Base-by-base conservation (phyloP, 2,329 filamentous ascomycete species). In the Fusarium abutilonis region DNA sequence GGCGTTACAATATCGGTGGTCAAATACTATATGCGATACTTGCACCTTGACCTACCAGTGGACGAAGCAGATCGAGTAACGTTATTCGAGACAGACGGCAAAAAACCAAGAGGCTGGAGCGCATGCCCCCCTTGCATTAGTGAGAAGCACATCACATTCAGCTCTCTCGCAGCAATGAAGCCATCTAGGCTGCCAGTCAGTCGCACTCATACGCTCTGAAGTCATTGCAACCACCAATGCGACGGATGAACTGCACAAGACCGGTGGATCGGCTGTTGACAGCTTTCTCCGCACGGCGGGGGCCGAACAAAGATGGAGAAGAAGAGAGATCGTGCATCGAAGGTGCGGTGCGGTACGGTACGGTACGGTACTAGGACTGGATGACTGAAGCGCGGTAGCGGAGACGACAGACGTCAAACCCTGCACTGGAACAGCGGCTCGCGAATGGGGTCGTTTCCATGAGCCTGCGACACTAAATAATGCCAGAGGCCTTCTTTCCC, bases 401-500 rank as follows among this genome's bases (percentile, higher is more conserved):
- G 63, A 61, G 63, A 50, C 52, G 43, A 64, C 43, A 61, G 46
- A 63, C 50, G 48, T 63, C 56, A 58, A 61, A 65, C 67, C 67
- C 67, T 70, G 68, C 60, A 64, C 58, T 46, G 34, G 49, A 60
- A 49, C 42, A 50, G 42, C 61, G 49, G 58, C 66, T 67, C 66
- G 35, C 68, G 68, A 70, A 70, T 70, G 44, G 68, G 68, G 59
- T 68, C 54, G 45, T 68, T 70, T 70, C 68, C 68, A 64, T 64
- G 56, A 35, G 51, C 41, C 57, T 64, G 48, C 51, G 41, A 67
- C 43, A 57, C 45, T 56, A 61, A 53, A 64, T 55, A 32, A 52
- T 36, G 46, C 36, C 44, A 42, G 36, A 60, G 32, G 42, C 47
- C 56, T 63, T 67, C 60, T 58, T 58, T 67, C 64, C 63, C 65